A percentile compares a stretch with the other conserved stretches of the same genome.
Conservation (phyloP, 1,284 basidiomycete genomes). For the Apiotrichum gamsii region DNA sequence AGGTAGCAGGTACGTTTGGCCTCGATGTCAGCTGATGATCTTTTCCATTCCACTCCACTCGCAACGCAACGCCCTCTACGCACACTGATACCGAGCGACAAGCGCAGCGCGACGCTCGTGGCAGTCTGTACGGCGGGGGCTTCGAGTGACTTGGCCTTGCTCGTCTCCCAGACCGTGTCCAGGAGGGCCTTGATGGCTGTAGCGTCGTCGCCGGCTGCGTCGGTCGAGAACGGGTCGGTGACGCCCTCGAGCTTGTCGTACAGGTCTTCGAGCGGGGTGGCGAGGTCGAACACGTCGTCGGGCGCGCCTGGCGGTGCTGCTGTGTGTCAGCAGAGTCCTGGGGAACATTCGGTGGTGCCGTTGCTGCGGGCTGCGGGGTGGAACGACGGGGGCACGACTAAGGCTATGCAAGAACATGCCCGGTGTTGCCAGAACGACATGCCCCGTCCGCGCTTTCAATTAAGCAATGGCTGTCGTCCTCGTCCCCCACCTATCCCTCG, state of each 20-base stretch:
- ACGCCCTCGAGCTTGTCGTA: slow-evolving; percentile 31
- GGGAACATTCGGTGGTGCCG: too few species aligned
- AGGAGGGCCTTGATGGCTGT: slow-evolving; percentile 6
- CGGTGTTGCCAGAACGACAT: not conserved
- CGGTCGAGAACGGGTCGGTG: slow-evolving; percentile 11
- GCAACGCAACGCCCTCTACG: not conserved
- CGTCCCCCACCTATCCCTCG: too few species aligned
- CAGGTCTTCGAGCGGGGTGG: slow-evolving; percentile 19
- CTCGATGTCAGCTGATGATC: too few species aligned
- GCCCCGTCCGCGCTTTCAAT: too few species aligned
- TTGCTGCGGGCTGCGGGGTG: too few species aligned
- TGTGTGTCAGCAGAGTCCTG: not conserved
- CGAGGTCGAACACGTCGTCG: slow-evolving; percentile 24
- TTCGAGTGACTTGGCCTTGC: slow-evolving; percentile 1
- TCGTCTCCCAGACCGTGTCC: slow-evolving; percentile 16
- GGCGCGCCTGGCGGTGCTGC: slow-evolving; percentile 14
- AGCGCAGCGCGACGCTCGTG: slow-evolving; percentile 4
- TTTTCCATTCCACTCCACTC: too few species aligned
- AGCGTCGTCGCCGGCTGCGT: not conserved
- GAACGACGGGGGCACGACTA: too few species aligned
- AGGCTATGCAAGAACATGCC: too few species aligned
- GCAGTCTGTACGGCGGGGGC: slow-evolving; percentile 3
- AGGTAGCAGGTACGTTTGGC: too few species aligned
- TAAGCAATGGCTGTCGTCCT: too few species aligned
- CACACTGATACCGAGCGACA: slow-evolving; percentile 7